These are phyloP conservation scores for Entoloma clypeatum DNA, from an alignment of 1,284 basidiomycete species.

Conservation along the genomic window DNA sequence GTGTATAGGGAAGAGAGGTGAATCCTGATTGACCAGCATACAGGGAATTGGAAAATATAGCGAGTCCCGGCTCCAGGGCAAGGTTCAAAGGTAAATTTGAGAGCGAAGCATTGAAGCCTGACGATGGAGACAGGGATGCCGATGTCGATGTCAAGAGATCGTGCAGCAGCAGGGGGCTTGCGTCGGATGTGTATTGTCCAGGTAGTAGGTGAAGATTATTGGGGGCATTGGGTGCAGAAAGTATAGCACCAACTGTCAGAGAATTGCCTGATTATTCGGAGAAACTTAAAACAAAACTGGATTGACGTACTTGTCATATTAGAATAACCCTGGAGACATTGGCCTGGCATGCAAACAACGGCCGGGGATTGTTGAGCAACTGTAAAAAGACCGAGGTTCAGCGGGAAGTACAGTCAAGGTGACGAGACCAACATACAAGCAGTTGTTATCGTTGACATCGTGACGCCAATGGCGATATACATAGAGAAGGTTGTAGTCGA, in stretches of 20 bases:
- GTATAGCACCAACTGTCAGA: slow-evolving; percentile 56
- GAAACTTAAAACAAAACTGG: background rate
- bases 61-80: slow-evolving; percentile 60
- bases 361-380: slow-evolving; percentile 54
- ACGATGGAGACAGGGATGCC: slow-evolving; percentile 50
- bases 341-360: slow-evolving; percentile 75
- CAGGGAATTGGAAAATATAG: slow-evolving; percentile 50
- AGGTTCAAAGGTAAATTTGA: slow-evolving; percentile 59
- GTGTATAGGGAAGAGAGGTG: slow-evolving; percentile 48
- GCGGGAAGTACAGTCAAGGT: too few species aligned
- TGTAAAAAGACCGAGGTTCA: too few species aligned
- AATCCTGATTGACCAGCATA: slow-evolving; percentile 67
- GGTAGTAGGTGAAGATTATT: slow-evolving; percentile 63
- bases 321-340: slow-evolving; percentile 72
- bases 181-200: slow-evolving; percentile 65
- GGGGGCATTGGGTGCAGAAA: slow-evolving; percentile 52
- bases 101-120: slow-evolving; percentile 58
- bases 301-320: slow-evolving; percentile 66
- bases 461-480: too few species aligned
- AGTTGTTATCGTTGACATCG: too few species aligned
- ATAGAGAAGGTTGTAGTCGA: too few species aligned
- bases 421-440: too few species aligned
- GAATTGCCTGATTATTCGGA: background rate
- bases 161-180: slow-evolving; percentile 67
- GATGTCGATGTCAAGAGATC: slow-evolving; percentile 59